These are phyloP conservation scores for Diplodia intermedia DNA, from an alignment of 2,329 filamentous ascomycete species.

Conservation along the genomic window DNA sequence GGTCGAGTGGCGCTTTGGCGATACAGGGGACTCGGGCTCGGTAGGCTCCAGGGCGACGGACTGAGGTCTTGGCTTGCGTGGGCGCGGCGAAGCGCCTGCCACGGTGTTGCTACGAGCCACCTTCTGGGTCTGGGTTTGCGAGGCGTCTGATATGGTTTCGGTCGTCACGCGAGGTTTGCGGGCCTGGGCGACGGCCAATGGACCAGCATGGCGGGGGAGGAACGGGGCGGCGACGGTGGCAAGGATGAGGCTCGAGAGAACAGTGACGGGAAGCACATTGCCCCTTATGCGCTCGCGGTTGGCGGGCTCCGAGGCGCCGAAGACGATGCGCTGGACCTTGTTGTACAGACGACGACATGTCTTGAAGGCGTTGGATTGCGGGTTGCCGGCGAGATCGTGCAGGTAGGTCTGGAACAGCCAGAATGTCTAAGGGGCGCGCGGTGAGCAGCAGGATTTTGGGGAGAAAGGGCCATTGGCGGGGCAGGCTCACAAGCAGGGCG, in stretches of 20 bases:
- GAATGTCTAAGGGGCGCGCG: slow-evolving; percentile 68
- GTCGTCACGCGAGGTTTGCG: slow-evolving; percentile 72
- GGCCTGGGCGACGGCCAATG: slow-evolving; percentile 81
- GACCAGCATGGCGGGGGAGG: slow-evolving; percentile 78
- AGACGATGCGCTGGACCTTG: slow-evolving; percentile 86
- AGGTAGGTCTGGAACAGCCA: slow-evolving; percentile 91
- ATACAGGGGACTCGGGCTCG: slow-evolving; percentile 34
- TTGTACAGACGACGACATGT: slow-evolving; percentile 86
- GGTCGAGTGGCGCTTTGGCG: slow-evolving; percentile 28
- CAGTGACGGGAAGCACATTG: slow-evolving; percentile 79
- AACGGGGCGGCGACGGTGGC: slow-evolving; percentile 77
- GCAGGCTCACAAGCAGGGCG: slow-evolving; percentile 70
- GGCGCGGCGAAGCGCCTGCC: slow-evolving; percentile 52
- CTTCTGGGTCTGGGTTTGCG: slow-evolving; percentile 61
- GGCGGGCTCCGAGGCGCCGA: slow-evolving; percentile 73
- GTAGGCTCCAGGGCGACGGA: slow-evolving; percentile 38
- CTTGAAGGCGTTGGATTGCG: slow-evolving; percentile 78
- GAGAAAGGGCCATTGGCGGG: neutral
- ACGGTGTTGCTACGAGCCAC: slow-evolving; percentile 74
- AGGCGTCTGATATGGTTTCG: slow-evolving; percentile 67
- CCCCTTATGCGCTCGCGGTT: slow-evolving; percentile 79
- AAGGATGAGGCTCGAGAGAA: slow-evolving; percentile 80
- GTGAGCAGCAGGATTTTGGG: neutral
- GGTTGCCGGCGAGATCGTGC: slow-evolving; percentile 77
- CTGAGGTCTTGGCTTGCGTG: slow-evolving; percentile 51